phyloP scores from a whole-genome alignment of 1,284 basidiomycete genomes.

The Polyporus tsugae region DNA sequence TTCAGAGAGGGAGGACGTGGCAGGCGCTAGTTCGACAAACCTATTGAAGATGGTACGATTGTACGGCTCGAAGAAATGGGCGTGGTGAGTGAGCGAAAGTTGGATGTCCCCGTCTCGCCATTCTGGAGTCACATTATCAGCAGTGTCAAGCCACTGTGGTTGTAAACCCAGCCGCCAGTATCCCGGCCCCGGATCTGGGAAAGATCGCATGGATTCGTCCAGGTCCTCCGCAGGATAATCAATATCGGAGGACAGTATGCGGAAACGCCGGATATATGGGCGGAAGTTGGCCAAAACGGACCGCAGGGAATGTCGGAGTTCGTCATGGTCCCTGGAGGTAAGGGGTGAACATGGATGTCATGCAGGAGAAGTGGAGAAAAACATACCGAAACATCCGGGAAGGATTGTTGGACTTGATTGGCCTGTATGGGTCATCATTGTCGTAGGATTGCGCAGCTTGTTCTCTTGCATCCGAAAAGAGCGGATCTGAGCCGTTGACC shows the following conservation, averaged over 20 bases:
- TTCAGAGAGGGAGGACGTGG: not conserved
- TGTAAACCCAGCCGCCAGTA: slow-evolving; percentile 38
- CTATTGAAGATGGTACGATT: slow-evolving; percentile 40
- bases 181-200: slow-evolving; percentile 32
- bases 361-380: no score
- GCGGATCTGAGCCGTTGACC: slow-evolving; percentile 42
- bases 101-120: slow-evolving; percentile 37
- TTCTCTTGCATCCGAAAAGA: slow-evolving; percentile 33
- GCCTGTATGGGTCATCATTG: slow-evolving; percentile 37
- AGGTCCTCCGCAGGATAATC: slow-evolving; percentile 28
- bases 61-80: slow-evolving; percentile 39
- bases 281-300: slow-evolving; percentile 41
- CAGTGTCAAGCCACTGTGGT: slow-evolving; percentile 37
- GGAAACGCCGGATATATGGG: slow-evolving; percentile 33
- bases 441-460: slow-evolving; percentile 23
- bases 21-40: slow-evolving; percentile 21
- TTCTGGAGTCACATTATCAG: slow-evolving; percentile 18
- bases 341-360: not conserved
- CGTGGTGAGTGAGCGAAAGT: slow-evolving; percentile 40
- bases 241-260: slow-evolving; percentile 40
- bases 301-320: slow-evolving; percentile 42
- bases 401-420: slow-evolving; percentile 31
- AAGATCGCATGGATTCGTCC: slow-evolving; percentile 21
- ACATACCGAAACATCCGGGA: slow-evolving; percentile 40
- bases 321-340: slow-evolving; percentile 39